These are phyloP conservation scores for Juncus effusus DNA, from an alignment of 176 grass and related monocot genomes.

Conservation along the genomic window DNA sequence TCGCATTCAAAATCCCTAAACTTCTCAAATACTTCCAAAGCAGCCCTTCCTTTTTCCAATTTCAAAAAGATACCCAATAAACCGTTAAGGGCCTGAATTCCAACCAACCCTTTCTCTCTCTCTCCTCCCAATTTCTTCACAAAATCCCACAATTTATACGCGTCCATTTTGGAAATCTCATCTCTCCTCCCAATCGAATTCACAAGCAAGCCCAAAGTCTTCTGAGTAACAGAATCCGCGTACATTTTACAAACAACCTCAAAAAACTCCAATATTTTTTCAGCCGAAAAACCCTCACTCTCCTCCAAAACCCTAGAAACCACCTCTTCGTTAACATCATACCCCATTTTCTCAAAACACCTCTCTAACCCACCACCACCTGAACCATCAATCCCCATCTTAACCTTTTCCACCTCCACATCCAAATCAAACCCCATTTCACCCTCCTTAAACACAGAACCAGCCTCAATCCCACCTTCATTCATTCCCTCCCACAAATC, in stretches of 20 bases:
- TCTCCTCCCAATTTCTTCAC: constrained; percentile 66
- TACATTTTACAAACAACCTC: constrained; percentile 45
- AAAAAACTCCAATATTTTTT: constrained; percentile 58
- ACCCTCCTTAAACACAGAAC: background rate
- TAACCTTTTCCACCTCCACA: constrained; percentile 42
- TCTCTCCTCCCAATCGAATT: constrained; percentile 35
- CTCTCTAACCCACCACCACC: constrained; percentile 42
- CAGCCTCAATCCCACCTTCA: constrained; percentile 30
- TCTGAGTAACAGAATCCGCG: constrained; percentile 38
- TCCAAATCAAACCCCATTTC: constrained; percentile 38
- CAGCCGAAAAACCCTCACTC: constrained; percentile 39
- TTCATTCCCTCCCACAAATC: constrained; percentile 56
- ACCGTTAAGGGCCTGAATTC: constrained; percentile 49
- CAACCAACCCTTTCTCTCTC: constrained; percentile 41
- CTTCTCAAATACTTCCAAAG: constrained; percentile 65
- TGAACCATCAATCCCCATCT: constrained; percentile 25
- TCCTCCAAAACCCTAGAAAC: constrained; percentile 48
- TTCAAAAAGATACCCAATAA: constrained; percentile 66
- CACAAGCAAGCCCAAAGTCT: constrained; percentile 48
- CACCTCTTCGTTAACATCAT: constrained; percentile 60
- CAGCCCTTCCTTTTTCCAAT: constrained; percentile 59
- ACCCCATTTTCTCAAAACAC: constrained; percentile 47
- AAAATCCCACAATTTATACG: constrained; percentile 82
- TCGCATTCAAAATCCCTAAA: constrained; percentile 63
- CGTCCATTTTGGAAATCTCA: constrained; percentile 49